A percentile compares a stretch with the other conserved stretches of the same genome.
These are phyloP conservation scores for Ophiostoma pallidulum DNA, from an alignment of 2,329 filamentous ascomycete species.

Conservation along the genomic window DNA sequence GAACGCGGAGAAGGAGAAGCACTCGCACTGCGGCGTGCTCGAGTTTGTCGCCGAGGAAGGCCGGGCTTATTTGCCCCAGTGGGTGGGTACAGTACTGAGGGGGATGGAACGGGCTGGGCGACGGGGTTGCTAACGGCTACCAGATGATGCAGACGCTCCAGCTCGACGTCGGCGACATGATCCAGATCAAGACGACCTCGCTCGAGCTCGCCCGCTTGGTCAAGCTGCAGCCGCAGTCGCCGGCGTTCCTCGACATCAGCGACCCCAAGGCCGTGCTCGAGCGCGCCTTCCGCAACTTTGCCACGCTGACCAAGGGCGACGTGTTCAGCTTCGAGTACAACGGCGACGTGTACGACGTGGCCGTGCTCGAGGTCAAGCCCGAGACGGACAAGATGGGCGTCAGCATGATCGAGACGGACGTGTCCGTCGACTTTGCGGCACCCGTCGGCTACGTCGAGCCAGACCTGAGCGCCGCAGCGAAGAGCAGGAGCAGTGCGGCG, in stretches of 20 bases:
- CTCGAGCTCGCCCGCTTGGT: constrained; percentile 84
- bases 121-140: not conserved
- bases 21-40: constrained; percentile 87
- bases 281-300: constrained; percentile 92
- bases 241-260: constrained; percentile 89
- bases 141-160: constrained; percentile 89
- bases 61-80: constrained; percentile 89
- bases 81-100: constrained; percentile 47
- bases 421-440: constrained; percentile 90
- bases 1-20: constrained; percentile 70
- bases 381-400: constrained; percentile 74
- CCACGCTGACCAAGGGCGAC: constrained; percentile 85
- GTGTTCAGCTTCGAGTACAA: constrained; percentile 97
- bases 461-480: constrained; percentile 35
- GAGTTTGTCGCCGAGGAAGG: constrained; percentile 98
- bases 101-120: too few relatives aligned
- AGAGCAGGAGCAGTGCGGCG: constrained; percentile 60
- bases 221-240: constrained; percentile 91
- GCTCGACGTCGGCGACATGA: constrained; percentile 84
- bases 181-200: constrained; percentile 92
- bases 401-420: constrained; percentile 90
- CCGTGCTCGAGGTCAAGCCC: constrained; percentile 88
- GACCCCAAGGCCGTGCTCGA: constrained; percentile 96
- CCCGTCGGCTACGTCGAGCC: constrained; percentile 93
- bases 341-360: constrained; percentile 85